Evolutionary conservation across 257 asterid species (phyloP), one percentile per base, ranked within the genome.

Genomic region (Schizonepeta tenuifolia): DNA sequence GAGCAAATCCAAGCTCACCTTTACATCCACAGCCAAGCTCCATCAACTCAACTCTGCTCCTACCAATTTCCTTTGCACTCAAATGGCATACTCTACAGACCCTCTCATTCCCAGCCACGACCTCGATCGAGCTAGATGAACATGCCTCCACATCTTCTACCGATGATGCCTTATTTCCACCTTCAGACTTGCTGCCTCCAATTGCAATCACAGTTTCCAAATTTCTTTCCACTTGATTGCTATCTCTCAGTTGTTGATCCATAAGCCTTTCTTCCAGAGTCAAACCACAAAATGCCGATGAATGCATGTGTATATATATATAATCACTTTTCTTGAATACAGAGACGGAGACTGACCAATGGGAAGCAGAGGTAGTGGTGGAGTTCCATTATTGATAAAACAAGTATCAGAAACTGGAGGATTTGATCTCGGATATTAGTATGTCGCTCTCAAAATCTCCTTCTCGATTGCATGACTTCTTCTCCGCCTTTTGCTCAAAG

Each of bases 11-110:
- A 71, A 92, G 91, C 76, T 92, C 97, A 15, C 97, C 97, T 74
- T 83, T 90, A 78, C 98, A 90, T 2, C 87, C 93, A 70, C 98
- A 92, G 14, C 97, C 97, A 77, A 92, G 86, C 84, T 84, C 91
- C 61, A 83, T 79, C 83, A 92, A 67, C 67, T 84, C 91, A 14
- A 14, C 70, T 26, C n/a, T 18, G 31, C 40, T 65, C 18, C 77
- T 67, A 3, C 81, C 87, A 63, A 65, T 74, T 65, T 90, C 96
- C 77, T 79, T 81, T 7, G 79, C 82, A 77, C 65, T 90, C 88
- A 89, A 76, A 78, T 91, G 98, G 67, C 98, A 93, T 71, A 93
- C 84, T 61, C 96, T 81, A 46, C 97, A 89, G 7, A 85, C 55
- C 71, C 77, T 81, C 54, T 81, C 82, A 50, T 63, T 51, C 20